These are phyloP conservation scores for Amanita brunnescens DNA, from an alignment of 768 basidiomycete species.

Conservation along the genomic window DNA sequence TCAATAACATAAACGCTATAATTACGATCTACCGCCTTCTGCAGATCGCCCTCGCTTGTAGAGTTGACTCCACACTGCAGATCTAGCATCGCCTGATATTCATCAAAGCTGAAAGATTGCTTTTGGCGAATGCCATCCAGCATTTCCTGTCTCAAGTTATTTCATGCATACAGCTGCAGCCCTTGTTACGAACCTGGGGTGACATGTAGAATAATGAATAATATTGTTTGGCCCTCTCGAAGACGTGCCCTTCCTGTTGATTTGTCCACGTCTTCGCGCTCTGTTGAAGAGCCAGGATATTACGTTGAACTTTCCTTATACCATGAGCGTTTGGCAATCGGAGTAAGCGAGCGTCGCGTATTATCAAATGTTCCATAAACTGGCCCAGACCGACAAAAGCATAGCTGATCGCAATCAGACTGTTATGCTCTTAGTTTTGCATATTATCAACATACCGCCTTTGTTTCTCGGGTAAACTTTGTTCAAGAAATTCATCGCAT, in stretches of 20 bases:
- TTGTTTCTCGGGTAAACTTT: conserved; percentile 54
- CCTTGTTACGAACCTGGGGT: conserved; percentile 51
- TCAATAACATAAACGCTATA: conserved; percentile 89
- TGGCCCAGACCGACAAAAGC: conserved; percentile 79
- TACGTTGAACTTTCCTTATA: conserved; percentile 79
- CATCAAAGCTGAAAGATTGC: conserved; percentile 75
- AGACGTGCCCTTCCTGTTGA: conserved; percentile 45
- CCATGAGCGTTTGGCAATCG: conserved; percentile 65
- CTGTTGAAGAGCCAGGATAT: conserved; percentile 88
- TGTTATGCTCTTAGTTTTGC: not conserved
- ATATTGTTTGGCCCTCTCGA: conserved; percentile 70
- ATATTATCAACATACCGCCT: conserved; percentile 43
- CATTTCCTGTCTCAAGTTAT: conserved; percentile 47
- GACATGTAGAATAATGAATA: conserved; percentile 70
- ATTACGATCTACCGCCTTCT: conserved; percentile 55
- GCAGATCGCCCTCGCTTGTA: conserved; percentile 38
- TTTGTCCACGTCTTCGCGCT: conserved; percentile 71
- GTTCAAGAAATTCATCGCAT: conserved; percentile 62
- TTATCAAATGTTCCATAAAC: conserved; percentile 77
- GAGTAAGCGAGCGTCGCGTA: conserved; percentile 65
- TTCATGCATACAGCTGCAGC: not conserved
- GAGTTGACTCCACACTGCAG: conserved; percentile 82
- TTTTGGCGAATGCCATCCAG: conserved; percentile 57
- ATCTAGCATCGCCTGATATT: conserved; percentile 86
- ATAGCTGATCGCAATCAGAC: conserved; percentile 43